Evolutionary conservation across 2,329 filamentous ascomycete species (phyloP), one percentile per base, ranked within the genome.

Genomic region (Penicillium nordicum): DNA sequence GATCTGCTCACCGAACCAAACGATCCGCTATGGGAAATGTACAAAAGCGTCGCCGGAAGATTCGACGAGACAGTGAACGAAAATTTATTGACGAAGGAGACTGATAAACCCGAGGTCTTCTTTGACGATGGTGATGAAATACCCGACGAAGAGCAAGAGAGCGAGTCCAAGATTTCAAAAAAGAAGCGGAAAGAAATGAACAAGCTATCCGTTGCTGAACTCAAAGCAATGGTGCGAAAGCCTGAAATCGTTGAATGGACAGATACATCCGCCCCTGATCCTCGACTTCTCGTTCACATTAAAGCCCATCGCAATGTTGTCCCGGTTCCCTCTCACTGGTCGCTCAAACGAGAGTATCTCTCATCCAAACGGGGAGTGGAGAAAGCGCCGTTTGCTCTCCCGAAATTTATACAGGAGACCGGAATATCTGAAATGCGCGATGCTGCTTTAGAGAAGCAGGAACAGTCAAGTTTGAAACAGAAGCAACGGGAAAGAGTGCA

Each of bases 381-480:
- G 75, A 99, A 99, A 76, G 84, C 93, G 0, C 87, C 92, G 0
- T 99, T 97, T 74, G 84, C 90, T 27, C 82, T 99, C 16, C 94
- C 94, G 1, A 94, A 93, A 67, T 99, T 97, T 74, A 99, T 99
- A 63, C 89, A 93, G 66, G 94, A 97, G 71, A 99, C 94, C 2
- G 94, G 94, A 34, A 99, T 99, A 67, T 86, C 92, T 16, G 94
- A 97, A 78, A 99, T 99, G 94, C 88, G 94, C 63, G 94, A 97
- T 72, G 93, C 94, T 3, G 92, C 95, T 0, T 78, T 97, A 44
- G 94, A 97, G 74, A 97, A 99, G 74, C 92, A 97, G 73, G 92
- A 92, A 50, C 88, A 96, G 68, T 90, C 94, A 66, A 88, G 85
- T 1, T 79, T 99, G 65, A 97, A 97, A 76, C 92, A 97, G 73